A percentile compares a stretch with the other conserved stretches of the same genome.
Conservation (phyloP, 2,329 filamentous ascomycete species). For the Trichophyton verrucosum region DNA sequence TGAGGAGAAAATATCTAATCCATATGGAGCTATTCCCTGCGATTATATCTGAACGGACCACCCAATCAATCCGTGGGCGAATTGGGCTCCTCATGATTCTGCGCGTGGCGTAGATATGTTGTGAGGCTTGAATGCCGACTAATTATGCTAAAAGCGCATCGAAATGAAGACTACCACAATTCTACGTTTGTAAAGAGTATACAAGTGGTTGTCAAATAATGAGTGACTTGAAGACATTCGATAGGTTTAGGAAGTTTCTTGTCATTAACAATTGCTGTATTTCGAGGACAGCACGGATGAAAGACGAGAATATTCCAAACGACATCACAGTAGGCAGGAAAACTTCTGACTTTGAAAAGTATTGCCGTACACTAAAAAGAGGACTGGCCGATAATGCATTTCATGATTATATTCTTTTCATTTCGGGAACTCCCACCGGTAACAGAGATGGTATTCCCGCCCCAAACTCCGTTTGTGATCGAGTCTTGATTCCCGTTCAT, state of each 20-base stretch:
- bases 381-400: neutral
- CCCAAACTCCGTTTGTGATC: constrained; percentile 4
- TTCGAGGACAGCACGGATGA: constrained; percentile 2
- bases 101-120: no score
- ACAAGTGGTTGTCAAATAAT: neutral
- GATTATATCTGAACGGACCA: no score
- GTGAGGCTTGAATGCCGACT: no score
- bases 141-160: neutral
- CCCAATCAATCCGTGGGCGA: no score
- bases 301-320: neutral
- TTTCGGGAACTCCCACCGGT: neutral
- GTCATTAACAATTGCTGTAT: neutral
- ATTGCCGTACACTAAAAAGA: constrained; percentile 1
- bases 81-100: no score
- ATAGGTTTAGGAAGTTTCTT: neutral
- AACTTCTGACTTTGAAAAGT: neutral
- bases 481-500: neutral
- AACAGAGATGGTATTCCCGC: constrained; percentile 2
- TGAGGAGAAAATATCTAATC: no score
- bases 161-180: neutral
- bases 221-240: neutral
- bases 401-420: constrained; percentile 5
- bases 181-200: neutral
- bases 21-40: no score
- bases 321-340: neutral